Base-by-base conservation (phyloP, 768 basidiomycete genomes). In the Filobasidium wieringae region DNA sequence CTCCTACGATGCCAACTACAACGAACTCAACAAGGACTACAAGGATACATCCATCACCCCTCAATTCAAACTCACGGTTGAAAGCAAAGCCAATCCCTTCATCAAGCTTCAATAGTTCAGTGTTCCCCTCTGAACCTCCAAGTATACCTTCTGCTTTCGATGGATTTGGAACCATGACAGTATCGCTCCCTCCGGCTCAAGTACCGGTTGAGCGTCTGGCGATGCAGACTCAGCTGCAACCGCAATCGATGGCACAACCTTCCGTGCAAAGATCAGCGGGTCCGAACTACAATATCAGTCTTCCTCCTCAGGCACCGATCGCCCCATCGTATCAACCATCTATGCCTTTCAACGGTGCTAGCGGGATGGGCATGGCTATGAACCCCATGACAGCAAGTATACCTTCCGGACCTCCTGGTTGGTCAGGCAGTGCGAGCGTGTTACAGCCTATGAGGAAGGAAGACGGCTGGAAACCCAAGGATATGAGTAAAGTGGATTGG, bases 241-340 rank as follows among this genome's bases (percentile, higher is more conserved):
- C 62, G 36, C 66, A 62, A 4, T 26, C 27, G 39, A 32, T 50
- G 11, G 14, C 37, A 22, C 17, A 51, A 58, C 29, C 26, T 29
- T 27, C 32, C 19, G 40, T 45, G 29, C 15, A 31, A n/a, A 36
- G 31, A 15, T 43, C 52, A 17, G 19, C 45, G 5, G 66, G 64
- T 45, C 66, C 68, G 9, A 70, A 73, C 51, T 73, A 73, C 49
- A 70, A 66, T 51, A 56, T 73, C 3, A 67, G 66, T 12, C 51
- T 72, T 6, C 32, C 67, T 4, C 66, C 71, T 15, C 70, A 68
- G 55, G 27, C 39, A 15, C 56, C 62, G 4, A 49, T 31, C 2
- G 15, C 61, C 12, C 4, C 61, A 17, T 15, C 31, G 17, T 31
- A 19, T 12, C 11, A 2, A 3, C 6, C 11, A 5, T 12, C 39